phyloP scores from a whole-genome alignment of 108 stramenopile genomes.

The Thalassiosira profunda region DNA sequence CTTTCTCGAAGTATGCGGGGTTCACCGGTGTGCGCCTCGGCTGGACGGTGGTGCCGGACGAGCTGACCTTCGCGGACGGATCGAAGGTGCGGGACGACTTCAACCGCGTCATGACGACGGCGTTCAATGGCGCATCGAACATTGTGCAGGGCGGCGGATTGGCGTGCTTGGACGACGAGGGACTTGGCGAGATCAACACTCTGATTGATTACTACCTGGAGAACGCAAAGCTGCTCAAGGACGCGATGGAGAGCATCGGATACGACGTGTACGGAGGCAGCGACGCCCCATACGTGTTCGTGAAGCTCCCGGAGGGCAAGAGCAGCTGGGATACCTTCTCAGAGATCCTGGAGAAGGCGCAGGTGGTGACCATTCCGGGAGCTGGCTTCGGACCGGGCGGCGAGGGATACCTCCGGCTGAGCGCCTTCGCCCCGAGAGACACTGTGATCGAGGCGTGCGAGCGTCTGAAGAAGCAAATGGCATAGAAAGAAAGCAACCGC shows the following conservation, averaged over 20 bases:
- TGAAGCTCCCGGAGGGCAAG: constrained; percentile 90
- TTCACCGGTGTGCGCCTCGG: constrained; percentile 98
- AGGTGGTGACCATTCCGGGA: constrained; percentile 98
- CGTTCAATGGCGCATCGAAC: constrained; percentile 98
- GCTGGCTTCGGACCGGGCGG: constrained; percentile 99
- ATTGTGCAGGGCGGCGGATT: constrained; percentile 96
- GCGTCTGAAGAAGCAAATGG: constrained; percentile 84
- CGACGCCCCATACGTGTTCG: constrained; percentile 97
- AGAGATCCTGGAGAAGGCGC: constrained; percentile 95
- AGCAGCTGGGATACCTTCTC: constrained; percentile 93
- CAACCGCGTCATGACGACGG: constrained; percentile 98
- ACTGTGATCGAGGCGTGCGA: constrained; percentile 89
- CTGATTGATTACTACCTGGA: constrained; percentile 98
- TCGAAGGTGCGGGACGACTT: constrained; percentile 91
- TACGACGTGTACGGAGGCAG: constrained; percentile 92
- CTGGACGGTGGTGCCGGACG: constrained; percentile 96
- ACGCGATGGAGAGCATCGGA: constrained; percentile 87
- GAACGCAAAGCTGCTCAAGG: constrained; percentile 91
- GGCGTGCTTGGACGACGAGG: constrained; percentile 94
- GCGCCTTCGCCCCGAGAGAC: constrained; percentile 95
- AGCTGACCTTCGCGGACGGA: constrained; percentile 91
- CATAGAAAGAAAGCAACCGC: no score
- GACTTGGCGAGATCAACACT: constrained; percentile 90
- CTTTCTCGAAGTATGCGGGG: constrained; percentile 95
- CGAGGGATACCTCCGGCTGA: constrained; percentile 95